Evolutionary conservation across 2,329 filamentous ascomycete genomes (phyloP), one percentile per base, ranked within the genome.

Genomic region (Aspergillus pseudoglaucus): DNA sequence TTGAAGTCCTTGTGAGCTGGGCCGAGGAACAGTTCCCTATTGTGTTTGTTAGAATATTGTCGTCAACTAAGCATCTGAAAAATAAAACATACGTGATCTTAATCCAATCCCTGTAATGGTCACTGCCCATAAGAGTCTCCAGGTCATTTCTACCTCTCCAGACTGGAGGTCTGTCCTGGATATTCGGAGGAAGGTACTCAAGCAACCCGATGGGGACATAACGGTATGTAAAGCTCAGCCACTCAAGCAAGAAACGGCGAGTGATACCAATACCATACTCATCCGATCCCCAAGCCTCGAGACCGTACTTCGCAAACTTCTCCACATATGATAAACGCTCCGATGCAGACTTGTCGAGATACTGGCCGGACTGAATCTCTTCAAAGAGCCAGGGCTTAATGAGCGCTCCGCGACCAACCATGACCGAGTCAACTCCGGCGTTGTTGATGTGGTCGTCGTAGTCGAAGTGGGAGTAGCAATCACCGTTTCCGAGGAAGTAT

Each of bases 341-440:
- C 4, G 83, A 79, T 2, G 91, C 86, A 3, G 88, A 89, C 70
- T 98, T 98, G 75, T 98, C 93, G 35, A 98, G 81, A 64, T 97
- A 96, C 69, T 97, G 93, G 4, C 87, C 87, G 53, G 83, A 80
- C 57, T 88, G 82, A 47, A 98, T 97, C 70, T 98, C 93, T 69
- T 98, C 93, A 64, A 97, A 98, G 53, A 98, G 77, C 93, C 93
- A 98, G 1, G 93, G 93, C 73, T 98, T 98, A 72, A 97, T 88
- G 49, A 98, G 79, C 8, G 93, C 93, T 48, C 93, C 93, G 51
- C 93, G 87, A n/a, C 85, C 93, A 52, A 97, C 83, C 93, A 98
- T 97, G 64, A 95, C 87, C n/a, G 83, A 83, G 72, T 97, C 91
- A 41, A 97, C 90, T 42, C 82, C 81, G 32, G 88, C 80, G 50